Percentiles rank a stretch among this genome's conserved stretches.
phyloP scores from a whole-genome alignment of 2,329 filamentous ascomycete species.

The Fusarium citri region DNA sequence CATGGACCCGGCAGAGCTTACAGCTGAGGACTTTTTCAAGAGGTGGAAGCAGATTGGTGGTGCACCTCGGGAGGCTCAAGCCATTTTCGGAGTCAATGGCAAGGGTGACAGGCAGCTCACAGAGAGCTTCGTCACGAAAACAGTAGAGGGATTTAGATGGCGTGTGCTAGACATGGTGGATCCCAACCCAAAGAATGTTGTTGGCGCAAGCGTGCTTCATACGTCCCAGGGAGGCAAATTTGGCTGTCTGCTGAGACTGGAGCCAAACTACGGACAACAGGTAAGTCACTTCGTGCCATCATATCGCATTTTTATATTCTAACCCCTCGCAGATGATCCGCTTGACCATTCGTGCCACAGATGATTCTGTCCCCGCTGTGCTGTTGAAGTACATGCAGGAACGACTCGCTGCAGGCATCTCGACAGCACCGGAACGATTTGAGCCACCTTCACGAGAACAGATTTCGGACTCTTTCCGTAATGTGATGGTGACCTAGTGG shows the following conservation, averaged over 20 bases:
- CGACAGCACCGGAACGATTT: constrained; percentile 54
- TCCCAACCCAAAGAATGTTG: constrained; percentile 92
- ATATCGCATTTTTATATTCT: constrained; percentile 9
- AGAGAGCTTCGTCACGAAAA: constrained; percentile 75
- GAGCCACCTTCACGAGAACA: constrained; percentile 60
- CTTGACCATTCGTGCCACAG: constrained; percentile 91
- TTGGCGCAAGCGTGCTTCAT: constrained; percentile 88
- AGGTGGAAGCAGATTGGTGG: constrained; percentile 98
- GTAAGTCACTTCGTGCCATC: constrained; percentile 65
- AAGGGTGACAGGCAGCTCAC: constrained; percentile 72
- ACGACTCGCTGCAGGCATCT: constrained; percentile 70
- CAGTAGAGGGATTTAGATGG: constrained; percentile 90
- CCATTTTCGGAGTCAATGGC: constrained; percentile 77
- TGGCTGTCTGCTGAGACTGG: constrained; percentile 90
- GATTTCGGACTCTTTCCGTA: constrained; percentile 67
- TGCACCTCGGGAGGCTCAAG: constrained; percentile 85
- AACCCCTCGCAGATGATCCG: constrained; percentile 81
- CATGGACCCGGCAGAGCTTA: constrained; percentile 90
- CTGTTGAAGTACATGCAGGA: constrained; percentile 90
- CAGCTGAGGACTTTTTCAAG: constrained; percentile 96
- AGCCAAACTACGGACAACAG: constrained; percentile 92
- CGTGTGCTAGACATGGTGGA: constrained; percentile 87
- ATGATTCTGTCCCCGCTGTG: constrained; percentile 85
- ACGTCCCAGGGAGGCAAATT: constrained; percentile 88
- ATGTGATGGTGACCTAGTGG: constrained; percentile 62